phyloP scores from a whole-genome alignment of 805 yeast species.

The Pichia sporocuriosa region DNA sequence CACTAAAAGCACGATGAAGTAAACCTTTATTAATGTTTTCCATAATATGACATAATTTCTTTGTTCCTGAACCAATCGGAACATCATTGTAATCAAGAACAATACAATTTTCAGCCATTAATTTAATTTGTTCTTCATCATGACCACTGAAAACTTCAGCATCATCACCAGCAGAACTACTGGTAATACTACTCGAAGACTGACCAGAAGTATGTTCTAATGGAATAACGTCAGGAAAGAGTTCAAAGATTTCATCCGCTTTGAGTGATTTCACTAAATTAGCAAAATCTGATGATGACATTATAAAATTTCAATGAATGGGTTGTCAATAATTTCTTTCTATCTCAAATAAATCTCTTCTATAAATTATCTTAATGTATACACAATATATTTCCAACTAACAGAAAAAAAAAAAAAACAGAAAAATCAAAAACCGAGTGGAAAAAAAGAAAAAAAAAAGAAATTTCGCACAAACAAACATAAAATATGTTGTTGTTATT shows the following conservation, averaged over 20 bases:
- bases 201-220: slow-evolving; percentile 54
- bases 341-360: no score
- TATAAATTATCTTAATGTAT: no score
- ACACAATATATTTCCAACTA: no score
- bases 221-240: slow-evolving; percentile 67
- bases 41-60: slow-evolving; percentile 86
- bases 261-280: slow-evolving; percentile 47
- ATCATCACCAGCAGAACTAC: slow-evolving; percentile 24
- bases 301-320: background rate
- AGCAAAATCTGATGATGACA: slow-evolving; percentile 31
- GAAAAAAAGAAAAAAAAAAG: no score
- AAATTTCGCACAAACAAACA: no score
- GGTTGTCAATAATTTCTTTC: background rate
- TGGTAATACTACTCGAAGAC: slow-evolving; percentile 34
- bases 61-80: slow-evolving; percentile 91
- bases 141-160: slow-evolving; percentile 68
- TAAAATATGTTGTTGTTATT: no score
- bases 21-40: slow-evolving; percentile 78
- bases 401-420: no score
- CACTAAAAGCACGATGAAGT: slow-evolving; percentile 92
- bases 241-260: slow-evolving; percentile 42
- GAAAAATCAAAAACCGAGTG: no score
- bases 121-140: slow-evolving; percentile 86
- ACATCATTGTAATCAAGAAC: slow-evolving; percentile 82
- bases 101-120: slow-evolving; percentile 96